A percentile compares a stretch with the other conserved stretches of the same genome.
phyloP scores from a whole-genome alignment of 306 rosid species.

The Fagus crenata region DNA sequence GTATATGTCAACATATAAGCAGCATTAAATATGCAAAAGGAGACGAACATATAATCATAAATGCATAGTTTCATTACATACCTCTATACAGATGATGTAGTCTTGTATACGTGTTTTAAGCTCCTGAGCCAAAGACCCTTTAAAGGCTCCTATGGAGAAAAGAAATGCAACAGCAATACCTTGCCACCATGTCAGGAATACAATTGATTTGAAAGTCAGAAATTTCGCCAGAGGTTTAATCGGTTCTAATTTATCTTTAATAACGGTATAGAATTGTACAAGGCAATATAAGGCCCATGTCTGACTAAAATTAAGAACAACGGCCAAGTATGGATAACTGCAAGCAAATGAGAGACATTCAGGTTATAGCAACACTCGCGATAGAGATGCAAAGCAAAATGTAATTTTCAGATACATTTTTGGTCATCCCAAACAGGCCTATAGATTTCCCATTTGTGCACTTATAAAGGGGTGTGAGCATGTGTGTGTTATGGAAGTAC shows the following conservation, averaged over 20 bases:
- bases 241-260: slow-evolving; percentile 78
- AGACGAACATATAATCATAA: slow-evolving; percentile 9
- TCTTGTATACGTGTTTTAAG: slow-evolving; percentile 89
- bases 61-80: slow-evolving; percentile 23
- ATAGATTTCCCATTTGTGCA: slow-evolving; percentile 1
- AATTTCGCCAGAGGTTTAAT: slow-evolving; percentile 93
- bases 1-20: not conserved
- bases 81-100: slow-evolving; percentile 98
- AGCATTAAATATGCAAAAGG: not conserved
- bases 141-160: slow-evolving; percentile 80
- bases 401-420: slow-evolving; percentile 3
- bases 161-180: slow-evolving; percentile 92
- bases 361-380: slow-evolving; percentile 26
- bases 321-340: slow-evolving; percentile 97
- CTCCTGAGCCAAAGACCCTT: slow-evolving; percentile 80
- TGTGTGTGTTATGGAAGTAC: slow-evolving; percentile 19
- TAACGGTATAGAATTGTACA: slow-evolving; percentile 93
- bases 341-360: slow-evolving; percentile 36
- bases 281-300: slow-evolving; percentile 98
- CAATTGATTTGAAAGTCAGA: slow-evolving; percentile 82
- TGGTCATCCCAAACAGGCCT: slow-evolving; percentile 12
- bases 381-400: not conserved
- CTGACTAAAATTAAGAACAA: slow-evolving; percentile 95
- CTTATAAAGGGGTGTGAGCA: not conserved
- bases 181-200: slow-evolving; percentile 99